Base-by-base conservation (phyloP, 768 basidiomycete species). In the Kwoniella bestiolae region DNA sequence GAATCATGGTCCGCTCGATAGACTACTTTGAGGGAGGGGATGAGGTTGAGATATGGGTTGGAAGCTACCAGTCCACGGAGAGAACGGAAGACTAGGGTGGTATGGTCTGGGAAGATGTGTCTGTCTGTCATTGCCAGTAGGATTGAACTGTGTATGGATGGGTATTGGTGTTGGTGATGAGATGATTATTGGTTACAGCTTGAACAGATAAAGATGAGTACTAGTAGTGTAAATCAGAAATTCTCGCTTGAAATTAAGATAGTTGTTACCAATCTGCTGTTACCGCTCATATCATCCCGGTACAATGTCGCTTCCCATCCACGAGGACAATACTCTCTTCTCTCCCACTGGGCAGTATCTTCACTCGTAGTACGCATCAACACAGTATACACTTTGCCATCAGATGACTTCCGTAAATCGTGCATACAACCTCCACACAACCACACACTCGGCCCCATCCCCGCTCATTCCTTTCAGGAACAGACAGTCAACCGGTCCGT, bases 51-150 rank as follows among this genome's bases (percentile, higher is more conserved):
- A 53, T 75, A 65, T 5, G 78, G 78, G 63, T 77, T 69, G 7
- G 74, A 63, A 9, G 76, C 78, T 12, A 79, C 78, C 9, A 79
- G 64, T 16, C 78, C 78, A 25, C 58, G 26, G 7, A 79, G 66
- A 18, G 78, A 75, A 9, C 70, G 59, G 55, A 74, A 62, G 32
- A 79, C 74, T 5, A 79, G 68, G 1, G 76, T 72, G 14, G 74
- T 73, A 58, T 77, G 78, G 56, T 75, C 74, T 47, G 71, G 64
- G 64, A 79, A 79, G 47, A 79, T 75, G 56, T 79, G 78, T 57
- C 74, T 57, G 60, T 77, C 76, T 26, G 72, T 74, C 77, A 76
- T 76, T 28, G 16, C 60, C 12, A 41, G 18, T 11, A 16, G 12
- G 38, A 14, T 5, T 14, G 12, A 41, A n/a, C n/a, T n/a, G n/a